A percentile compares a stretch with the other conserved stretches of the same genome.
These are phyloP conservation scores for Canavalia ensiformis DNA, from an alignment of 306 rosid genomes.

Conservation along the genomic window DNA sequence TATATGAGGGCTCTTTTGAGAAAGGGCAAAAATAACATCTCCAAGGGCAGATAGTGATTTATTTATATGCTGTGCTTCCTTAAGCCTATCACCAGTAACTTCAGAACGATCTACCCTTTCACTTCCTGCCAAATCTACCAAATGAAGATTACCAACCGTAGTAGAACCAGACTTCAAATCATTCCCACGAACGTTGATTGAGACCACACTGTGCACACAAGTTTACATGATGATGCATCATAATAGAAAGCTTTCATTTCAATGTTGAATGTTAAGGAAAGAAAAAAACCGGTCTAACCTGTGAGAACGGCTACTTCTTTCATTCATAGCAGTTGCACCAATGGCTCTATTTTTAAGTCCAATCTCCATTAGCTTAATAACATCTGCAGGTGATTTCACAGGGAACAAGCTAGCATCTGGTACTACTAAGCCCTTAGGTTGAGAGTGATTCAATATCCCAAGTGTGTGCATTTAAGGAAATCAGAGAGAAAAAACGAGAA, in stretches of 20 bases:
- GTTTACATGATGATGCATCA: conserved; percentile 32
- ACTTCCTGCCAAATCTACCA: conserved; percentile 98
- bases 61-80: conserved; percentile 94
- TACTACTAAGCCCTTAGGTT: conserved; percentile 56
- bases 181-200: conserved; percentile 58
- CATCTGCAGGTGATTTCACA: conserved; percentile 56
- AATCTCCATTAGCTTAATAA: conserved; percentile 55
- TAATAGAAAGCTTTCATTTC: conserved; percentile 25
- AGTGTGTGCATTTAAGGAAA: conserved; percentile 75
- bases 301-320: conserved; percentile 70
- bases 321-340: conserved; percentile 63
- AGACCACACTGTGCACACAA: conserved; percentile 56
- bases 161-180: conserved; percentile 53
- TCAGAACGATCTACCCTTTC: conserved; percentile 96
- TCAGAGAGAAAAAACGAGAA: conserved; percentile 19
- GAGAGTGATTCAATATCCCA: conserved; percentile 57
- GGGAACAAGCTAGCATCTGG: conserved; percentile 65
- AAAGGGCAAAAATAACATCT: conserved; percentile 91
- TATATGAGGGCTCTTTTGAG: conserved; percentile 84
- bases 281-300: conserved; percentile 41
- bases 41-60: conserved; percentile 92
- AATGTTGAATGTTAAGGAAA: conserved; percentile 10
- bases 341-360: conserved; percentile 62
- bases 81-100: conserved; percentile 91
- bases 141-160: conserved; percentile 78